phyloP scores from a whole-genome alignment of 345 rosid genomes.

The Tarenaya hassleriana region DNA sequence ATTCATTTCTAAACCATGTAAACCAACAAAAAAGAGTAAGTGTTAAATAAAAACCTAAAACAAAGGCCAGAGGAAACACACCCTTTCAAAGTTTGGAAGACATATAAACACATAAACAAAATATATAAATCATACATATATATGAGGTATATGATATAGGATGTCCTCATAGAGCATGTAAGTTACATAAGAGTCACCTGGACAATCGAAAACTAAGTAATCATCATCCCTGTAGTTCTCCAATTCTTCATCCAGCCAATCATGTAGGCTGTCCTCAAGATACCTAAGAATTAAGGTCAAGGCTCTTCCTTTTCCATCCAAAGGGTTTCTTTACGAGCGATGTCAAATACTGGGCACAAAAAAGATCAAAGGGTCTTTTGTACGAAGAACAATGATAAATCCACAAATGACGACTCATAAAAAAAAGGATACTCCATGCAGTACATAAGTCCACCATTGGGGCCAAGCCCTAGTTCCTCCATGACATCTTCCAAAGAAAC shows the following conservation, averaged over 20 bases:
- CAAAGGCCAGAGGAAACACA: too few relatives aligned
- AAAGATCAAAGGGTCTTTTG: neutral
- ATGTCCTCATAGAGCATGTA: too few relatives aligned
- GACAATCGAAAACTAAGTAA: constrained; percentile 84
- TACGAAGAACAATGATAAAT: neutral
- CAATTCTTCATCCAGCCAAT: constrained; percentile 80
- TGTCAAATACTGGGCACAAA: too few relatives aligned
- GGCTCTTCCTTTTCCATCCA: constrained; percentile 21
- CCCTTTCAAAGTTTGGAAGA: too few relatives aligned
- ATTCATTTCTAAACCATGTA: too few relatives aligned
- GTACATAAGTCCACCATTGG: constrained; percentile 83
- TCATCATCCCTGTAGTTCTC: constrained; percentile 85
- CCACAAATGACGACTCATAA: neutral
- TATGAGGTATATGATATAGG: neutral
- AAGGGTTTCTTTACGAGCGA: neutral
- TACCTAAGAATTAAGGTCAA: constrained; percentile 52
- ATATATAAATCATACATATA: too few relatives aligned
- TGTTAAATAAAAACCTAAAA: neutral
- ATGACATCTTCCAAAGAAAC: constrained; percentile 86
- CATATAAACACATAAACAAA: too few relatives aligned
- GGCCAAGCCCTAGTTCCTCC: constrained; percentile 91
- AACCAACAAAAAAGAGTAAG: neutral
- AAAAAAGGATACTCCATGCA: constrained; percentile 92
- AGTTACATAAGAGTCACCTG: constrained; percentile 43
- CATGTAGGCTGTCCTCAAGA: constrained; percentile 75